Evolutionary conservation across 2,329 filamentous ascomycete species (phyloP), one percentile per base, ranked within the genome.

Genomic region (Alternaria postmessia): DNA sequence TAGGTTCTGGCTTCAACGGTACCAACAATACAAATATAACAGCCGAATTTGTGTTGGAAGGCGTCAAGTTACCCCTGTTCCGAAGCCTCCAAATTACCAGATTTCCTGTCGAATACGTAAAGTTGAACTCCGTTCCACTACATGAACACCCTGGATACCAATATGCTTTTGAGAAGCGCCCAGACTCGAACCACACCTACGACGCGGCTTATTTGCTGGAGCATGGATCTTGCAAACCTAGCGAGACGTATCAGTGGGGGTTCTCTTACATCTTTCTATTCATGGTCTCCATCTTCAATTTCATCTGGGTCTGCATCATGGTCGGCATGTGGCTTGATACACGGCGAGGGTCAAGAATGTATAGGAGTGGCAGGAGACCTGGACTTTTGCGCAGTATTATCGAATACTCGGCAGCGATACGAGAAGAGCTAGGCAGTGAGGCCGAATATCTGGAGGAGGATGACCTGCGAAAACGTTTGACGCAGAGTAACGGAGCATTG

Each of bases 191-290:
- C 11, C 42, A 57, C 16, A 20, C 63, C 1, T 74, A 70, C 62
- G 63, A 55, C 20, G 59, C 56, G 3, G 22, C 44, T 3, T 75
- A 72, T 28, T 39, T 75, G 12, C 61, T 65, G 38, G 47, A 56
- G 3, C 64, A 74, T 48, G 68, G 71, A 24, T 72, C 71, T 4
- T 76, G 74, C 53, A 71, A 75, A 38, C 71, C 74, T 7, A 68
- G 60, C 43, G 72, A 75, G 22, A 74, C 67, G 8, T 76, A 76
- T 48, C 73, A 75, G 49, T 76, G 74, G 74, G 73, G 74, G 1
- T 76, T 76, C 53, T 76, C 74, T 0, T 76, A 77, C 59, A 75
- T 76, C 8, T 77, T 77, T 56, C 61, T 77, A 7, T 75, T 76
- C 63, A 75, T 75, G 72, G 62, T 77, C 0, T 68, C 67, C 9